Evolutionary conservation across 192 early-diverging fungal genomes (phyloP), one percentile per base, ranked within the genome.

Genomic region (Phlyctochytrium planicorne): DNA sequence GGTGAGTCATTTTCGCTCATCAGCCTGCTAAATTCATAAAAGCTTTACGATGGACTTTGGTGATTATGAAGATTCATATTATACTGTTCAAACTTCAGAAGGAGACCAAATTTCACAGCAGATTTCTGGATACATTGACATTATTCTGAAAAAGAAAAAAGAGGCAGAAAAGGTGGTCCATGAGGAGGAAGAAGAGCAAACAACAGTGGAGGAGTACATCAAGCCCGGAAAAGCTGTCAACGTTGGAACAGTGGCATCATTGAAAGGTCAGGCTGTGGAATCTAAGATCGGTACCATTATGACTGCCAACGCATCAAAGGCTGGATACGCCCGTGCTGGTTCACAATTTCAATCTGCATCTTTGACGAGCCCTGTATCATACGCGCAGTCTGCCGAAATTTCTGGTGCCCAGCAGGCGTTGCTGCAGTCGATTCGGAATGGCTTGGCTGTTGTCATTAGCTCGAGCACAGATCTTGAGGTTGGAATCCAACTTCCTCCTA

Each of bases 11-110:
- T 62, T 17, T 16, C 35, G 30, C 24, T 32, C 2, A 23, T 0
- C 1, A 10, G 20, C 23, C 0, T 12, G 23, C 1, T 30, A 14
- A 72, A 33, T 72, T 65, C 14, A 14, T 23, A 17, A 20, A 17
- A 84, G 74, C 47, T 86, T 87, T 60, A 87, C 85, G n/a, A 55
- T 87, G 35, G 85, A 87, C 64, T 82, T 87, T 60, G 85, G 85
- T 24, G 84, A 87, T 57, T 85, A 87, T 59, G 74, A 73, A n/a
- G 74, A 87, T 34, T 64, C 68, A 0, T 87, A 80, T 53, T 87
- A 85, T 61, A 76, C 69, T 17, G 85, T 87, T 3, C 74, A 87
- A 50, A 87, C 85, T 29, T 57, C 32, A 0, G 84, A 87, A 63
- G 85, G 85, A 24, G 84, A 87, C 59, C 76, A 79, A 53, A 87